Evolutionary conservation across 345 rosid genomes (phyloP), one percentile per base, ranked within the genome.

Genomic region (Boechera stricta): DNA sequence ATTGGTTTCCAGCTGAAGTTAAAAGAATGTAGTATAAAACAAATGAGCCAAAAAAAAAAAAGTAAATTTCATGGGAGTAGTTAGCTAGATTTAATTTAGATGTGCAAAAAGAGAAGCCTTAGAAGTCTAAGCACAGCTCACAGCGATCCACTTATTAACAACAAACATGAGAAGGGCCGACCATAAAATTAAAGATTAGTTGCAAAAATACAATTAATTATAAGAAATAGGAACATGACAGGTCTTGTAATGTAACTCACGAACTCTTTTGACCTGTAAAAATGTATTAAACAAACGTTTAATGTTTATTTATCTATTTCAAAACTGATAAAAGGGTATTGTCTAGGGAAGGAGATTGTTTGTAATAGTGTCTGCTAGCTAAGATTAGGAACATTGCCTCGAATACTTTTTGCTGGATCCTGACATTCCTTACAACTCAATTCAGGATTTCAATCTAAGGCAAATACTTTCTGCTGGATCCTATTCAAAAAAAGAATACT

Each of bases 201-300:
- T 77, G 66, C 66, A 36, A 4, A 8, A 26, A 6, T 21, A 61
- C 41, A 55, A 42, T 36, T 60, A 45, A 70, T 60, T 33, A 77
- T 55, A 71, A 8, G 28, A 63, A 39, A 35, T 31, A 31, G 45
- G 26, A 64, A 71, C 72, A 71, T 57, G 67, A 71, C 76, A 77
- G 70, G 76, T 70, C 65, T 53, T 52, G 36, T 69, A 35, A 42
- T 76, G 74, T 45, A 71, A 71, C 54, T 56, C 80, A 64, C 61
- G 53, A 36, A 56, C 55, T 71, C 81, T 77, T 77, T 77, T 51
- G 64, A 78, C 73, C 77, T 78, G 81, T 78, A 63, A 78, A 18
- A 71, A 18, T 77, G 31, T 11, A 41, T 12, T 39, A 2, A 11
- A 41, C 4, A 2, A 36, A 61, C 2, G 5, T 33, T 42, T 12